Percentiles rank a stretch among this genome's conserved stretches.
phyloP scores from a whole-genome alignment of 2,329 filamentous ascomycete genomes.

The Ceratocystis diversiconidia region DNA sequence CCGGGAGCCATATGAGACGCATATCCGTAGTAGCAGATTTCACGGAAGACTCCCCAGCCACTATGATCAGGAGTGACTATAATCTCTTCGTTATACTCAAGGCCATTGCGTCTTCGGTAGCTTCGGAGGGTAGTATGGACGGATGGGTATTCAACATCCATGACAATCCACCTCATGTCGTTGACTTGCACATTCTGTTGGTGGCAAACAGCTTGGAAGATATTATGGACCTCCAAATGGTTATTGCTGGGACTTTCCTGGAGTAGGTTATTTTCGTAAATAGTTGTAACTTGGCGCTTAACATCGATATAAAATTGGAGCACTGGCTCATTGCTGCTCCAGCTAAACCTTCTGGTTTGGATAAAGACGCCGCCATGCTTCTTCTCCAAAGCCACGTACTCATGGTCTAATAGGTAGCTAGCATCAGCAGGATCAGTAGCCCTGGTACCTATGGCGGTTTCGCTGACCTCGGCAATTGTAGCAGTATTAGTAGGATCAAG shows the following conservation, averaged over 20 bases:
- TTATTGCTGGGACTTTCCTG: too few relatives aligned
- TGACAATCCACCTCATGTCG: background rate
- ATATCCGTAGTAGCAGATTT: background rate
- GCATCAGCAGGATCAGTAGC: too few relatives aligned
- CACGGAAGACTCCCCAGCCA: background rate
- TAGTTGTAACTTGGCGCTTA: background rate
- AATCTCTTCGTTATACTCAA: background rate
- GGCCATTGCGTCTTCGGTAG: background rate
- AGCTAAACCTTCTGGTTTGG: too few relatives aligned
- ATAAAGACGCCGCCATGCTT: too few relatives aligned
- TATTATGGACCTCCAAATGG: background rate
- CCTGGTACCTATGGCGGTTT: too few relatives aligned
- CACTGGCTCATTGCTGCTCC: background rate
- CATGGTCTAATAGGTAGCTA: too few relatives aligned
- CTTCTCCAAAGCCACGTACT: too few relatives aligned
- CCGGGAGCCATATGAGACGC: background rate
- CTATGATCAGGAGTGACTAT: background rate
- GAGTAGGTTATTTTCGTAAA: background rate
- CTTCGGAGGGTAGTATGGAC: accelerated
- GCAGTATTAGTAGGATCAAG: too few relatives aligned
- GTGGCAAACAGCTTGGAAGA: background rate
- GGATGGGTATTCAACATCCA: background rate
- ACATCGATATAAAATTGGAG: background rate
- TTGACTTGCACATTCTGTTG: background rate
- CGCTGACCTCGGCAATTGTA: too few relatives aligned